Percentiles rank a stretch among this genome's conserved stretches.
Evolutionary conservation across 2,329 filamentous ascomycete genomes (phyloP).

Genomic region (Aureobasidium sp.): DNA sequence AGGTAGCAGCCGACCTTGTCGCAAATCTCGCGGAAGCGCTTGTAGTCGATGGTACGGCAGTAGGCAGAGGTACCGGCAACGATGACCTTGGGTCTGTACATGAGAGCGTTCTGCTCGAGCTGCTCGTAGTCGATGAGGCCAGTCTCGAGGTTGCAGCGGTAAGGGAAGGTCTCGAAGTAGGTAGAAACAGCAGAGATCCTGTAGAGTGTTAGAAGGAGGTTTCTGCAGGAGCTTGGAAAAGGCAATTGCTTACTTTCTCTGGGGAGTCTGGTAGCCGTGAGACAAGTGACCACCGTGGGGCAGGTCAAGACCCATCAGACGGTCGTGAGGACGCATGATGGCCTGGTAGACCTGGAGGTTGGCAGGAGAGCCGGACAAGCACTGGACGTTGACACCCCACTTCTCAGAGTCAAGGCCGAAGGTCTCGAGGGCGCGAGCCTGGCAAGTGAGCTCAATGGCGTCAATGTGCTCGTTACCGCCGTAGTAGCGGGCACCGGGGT

Average conservation of each 20-base stretch:
- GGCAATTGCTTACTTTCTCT: conserved; percentile 56
- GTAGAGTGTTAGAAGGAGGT: background rate
- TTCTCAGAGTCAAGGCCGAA: conserved; percentile 80
- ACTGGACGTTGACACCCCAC: conserved; percentile 99
- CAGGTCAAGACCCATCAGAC: conserved; percentile 93
- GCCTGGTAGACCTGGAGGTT: conserved; percentile 98
- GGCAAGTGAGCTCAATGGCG: conserved; percentile 89
- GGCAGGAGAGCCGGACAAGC: conserved; percentile 66
- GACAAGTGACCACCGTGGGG: conserved; percentile 91
- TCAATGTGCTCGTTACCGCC: conserved; percentile 99
- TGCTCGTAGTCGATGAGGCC: conserved; percentile 93
- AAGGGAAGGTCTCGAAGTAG: conserved; percentile 97
- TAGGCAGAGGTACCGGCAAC: conserved; percentile 94
- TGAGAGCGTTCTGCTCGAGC: conserved; percentile 75
- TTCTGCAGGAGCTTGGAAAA: background rate
- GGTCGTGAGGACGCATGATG: conserved; percentile 89
- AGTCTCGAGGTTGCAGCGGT: conserved; percentile 82
- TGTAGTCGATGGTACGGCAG: conserved; percentile 92
- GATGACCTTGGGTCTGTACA: conserved; percentile 94
- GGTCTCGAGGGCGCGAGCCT: conserved; percentile 83
- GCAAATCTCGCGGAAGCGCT: conserved; percentile 80
- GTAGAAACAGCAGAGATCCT: conserved; percentile 94
- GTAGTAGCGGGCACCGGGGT: conserved; percentile 97
- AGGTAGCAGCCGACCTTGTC: conserved; percentile 91
- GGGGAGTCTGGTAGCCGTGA: conserved; percentile 95